Conservation (phyloP, 495 filamentous ascomycete species). For the Eremomyces bilateralis region DNA sequence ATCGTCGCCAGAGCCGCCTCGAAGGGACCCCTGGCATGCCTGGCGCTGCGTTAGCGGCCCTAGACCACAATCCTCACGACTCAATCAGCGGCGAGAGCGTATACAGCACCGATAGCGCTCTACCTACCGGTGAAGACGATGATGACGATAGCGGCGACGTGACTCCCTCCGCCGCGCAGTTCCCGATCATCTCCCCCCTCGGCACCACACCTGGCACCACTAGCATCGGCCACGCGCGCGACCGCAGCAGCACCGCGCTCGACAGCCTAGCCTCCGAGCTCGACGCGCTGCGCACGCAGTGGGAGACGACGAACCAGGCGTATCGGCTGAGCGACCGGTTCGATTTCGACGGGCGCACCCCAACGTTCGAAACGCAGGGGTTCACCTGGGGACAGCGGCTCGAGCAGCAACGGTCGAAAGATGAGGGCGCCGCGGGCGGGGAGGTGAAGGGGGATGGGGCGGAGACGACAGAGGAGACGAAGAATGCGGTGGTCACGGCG, state of each 20-base stretch:
- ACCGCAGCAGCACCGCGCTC: conserved; percentile 61
- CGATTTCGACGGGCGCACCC: conserved; percentile 58
- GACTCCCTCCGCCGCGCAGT: conserved; percentile 4
- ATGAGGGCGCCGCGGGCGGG: conserved; percentile 5
- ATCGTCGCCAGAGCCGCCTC: conserved; percentile 56
- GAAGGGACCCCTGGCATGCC: background rate
- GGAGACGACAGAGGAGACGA: background rate
- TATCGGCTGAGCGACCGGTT: conserved; percentile 73
- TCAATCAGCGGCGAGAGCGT: conserved; percentile 1
- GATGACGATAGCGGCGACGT: conserved; percentile 1
- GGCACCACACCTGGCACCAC: background rate
- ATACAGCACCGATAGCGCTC: background rate
- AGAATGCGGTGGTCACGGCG: background rate
- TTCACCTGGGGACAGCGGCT: background rate
- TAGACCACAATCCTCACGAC: background rate
- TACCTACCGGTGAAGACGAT: background rate
- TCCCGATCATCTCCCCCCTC: background rate
- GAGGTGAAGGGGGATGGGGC: conserved; percentile 2
- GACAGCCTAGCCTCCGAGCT: conserved; percentile 83
- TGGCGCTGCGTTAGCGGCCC: background rate
- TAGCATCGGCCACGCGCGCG: background rate
- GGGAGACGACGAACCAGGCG: conserved; percentile 88
- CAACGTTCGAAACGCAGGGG: conserved; percentile 18
- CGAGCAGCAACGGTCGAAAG: background rate
- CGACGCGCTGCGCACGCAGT: conserved; percentile 68